These are phyloP conservation scores for Myxozyma kluyveri DNA, from an alignment of 805 yeast genomes.

Conservation along the genomic window DNA sequence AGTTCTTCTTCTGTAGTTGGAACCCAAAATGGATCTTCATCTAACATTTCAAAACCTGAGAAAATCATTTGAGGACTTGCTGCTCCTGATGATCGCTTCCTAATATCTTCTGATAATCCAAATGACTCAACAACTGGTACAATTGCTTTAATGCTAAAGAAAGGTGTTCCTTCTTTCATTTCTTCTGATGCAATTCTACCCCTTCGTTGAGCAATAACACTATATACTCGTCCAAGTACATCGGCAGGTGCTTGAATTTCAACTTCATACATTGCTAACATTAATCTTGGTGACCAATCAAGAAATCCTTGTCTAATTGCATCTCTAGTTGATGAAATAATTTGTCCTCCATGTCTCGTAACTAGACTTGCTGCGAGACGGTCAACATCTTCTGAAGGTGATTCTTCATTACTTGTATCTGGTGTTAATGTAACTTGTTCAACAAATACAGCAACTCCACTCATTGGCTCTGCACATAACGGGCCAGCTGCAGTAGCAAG, in stretches of 20 bases:
- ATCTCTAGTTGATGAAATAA: constrained; percentile 71
- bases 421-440: constrained; percentile 38
- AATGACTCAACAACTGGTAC: constrained; percentile 95
- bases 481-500: constrained; percentile 84
- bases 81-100: constrained; percentile 92
- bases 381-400: constrained; percentile 15
- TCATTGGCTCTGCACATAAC: constrained; percentile 78
- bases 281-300: constrained; percentile 82
- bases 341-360: constrained; percentile 62
- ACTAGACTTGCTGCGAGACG: constrained; percentile 31
- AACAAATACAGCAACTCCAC: constrained; percentile 66
- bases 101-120: constrained; percentile 92
- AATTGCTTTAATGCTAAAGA: constrained; percentile 78
- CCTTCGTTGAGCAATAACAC: constrained; percentile 83
- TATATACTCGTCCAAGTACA: constrained; percentile 91
- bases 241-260: constrained; percentile 95
- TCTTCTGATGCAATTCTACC: constrained; percentile 88
- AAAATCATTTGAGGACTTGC: constrained; percentile 95
- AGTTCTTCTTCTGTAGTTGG: constrained; percentile 96
- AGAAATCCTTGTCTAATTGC: constrained; percentile 66
- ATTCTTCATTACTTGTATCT: constrained; percentile 19
- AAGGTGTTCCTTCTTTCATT: constrained; percentile 97
- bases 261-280: constrained; percentile 90
- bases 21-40: constrained; percentile 97
- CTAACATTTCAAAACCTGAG: constrained; percentile 80